These are phyloP conservation scores for Mucor sp. DNA, from an alignment of 371 early-diverging fungal genomes.

Conservation along the genomic window DNA sequence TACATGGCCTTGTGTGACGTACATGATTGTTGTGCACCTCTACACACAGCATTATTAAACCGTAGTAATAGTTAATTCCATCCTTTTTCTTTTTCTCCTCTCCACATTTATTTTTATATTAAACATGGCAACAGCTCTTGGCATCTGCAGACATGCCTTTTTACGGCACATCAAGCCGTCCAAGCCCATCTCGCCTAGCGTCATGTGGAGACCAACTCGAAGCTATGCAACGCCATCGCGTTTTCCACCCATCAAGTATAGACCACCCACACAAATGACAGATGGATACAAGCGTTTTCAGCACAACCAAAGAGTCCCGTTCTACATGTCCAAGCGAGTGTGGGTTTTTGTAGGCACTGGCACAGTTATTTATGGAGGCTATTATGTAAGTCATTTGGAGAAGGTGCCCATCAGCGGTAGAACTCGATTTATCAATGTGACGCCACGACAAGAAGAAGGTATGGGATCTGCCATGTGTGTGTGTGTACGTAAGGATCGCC, in stretches of 20 bases:
- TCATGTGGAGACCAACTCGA: background rate
- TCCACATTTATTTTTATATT: background rate
- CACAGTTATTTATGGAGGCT: constrained; percentile 51
- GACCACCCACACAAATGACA: background rate
- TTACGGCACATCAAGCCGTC: background rate
- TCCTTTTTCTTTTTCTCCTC: background rate
- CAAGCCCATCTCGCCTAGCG: background rate
- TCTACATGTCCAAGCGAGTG: constrained; percentile 35
- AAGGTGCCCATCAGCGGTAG: constrained; percentile 67
- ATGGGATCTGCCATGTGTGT: background rate
- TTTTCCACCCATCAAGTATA: constrained; percentile 6
- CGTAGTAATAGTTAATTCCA: background rate
- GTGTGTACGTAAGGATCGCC: no score
- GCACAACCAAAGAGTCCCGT: constrained; percentile 22
- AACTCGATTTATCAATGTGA: constrained; percentile 64
- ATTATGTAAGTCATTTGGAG: constrained; percentile 67
- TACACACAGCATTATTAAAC: background rate
- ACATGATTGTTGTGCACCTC: background rate
- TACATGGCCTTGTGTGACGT: background rate
- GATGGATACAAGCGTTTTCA: constrained; percentile 35
- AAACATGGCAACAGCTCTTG: background rate
- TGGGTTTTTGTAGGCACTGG: constrained; percentile 47
- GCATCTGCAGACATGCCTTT: background rate
- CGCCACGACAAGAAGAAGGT: constrained; percentile 60
- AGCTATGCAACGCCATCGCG: constrained; percentile 3